phyloP scores from a whole-genome alignment of 2,329 filamentous ascomycete genomes.

The Zymoseptoria passerinii region DNA sequence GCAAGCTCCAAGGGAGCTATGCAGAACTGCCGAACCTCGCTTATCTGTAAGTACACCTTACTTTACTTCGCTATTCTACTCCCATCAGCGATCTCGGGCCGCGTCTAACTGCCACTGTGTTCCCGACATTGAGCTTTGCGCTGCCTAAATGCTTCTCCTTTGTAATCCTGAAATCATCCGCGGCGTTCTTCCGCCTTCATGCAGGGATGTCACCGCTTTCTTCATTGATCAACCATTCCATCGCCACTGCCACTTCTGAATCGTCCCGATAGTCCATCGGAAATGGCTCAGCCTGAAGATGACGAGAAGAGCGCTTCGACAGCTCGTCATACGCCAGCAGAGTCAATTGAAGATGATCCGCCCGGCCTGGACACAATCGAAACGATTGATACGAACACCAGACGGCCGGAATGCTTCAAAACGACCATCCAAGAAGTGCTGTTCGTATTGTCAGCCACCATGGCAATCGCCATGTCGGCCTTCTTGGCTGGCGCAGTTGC shows the following conservation, averaged over 20 bases:
- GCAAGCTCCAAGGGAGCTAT: neutral
- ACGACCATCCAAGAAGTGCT: slow-evolving; percentile 55
- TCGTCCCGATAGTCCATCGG: neutral
- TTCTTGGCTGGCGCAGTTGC: slow-evolving; percentile 53
- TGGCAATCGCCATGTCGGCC: slow-evolving; percentile 55
- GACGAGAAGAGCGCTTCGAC: slow-evolving; percentile 5
- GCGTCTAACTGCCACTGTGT: neutral
- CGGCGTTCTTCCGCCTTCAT: neutral
- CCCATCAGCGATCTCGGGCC: neutral
- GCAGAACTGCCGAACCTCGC: neutral
- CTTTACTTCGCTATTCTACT: neutral
- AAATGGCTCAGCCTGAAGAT: slow-evolving; percentile 2
- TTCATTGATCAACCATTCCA: neutral
- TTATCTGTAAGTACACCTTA: neutral
- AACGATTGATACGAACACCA: slow-evolving; percentile 16
- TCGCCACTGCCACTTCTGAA: neutral
- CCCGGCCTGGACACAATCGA: slow-evolving; percentile 9
- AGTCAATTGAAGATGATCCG: neutral
- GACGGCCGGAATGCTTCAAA: slow-evolving; percentile 52
- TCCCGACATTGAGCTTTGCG: neutral
- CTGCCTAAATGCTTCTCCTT: neutral
- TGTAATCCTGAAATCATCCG: neutral
- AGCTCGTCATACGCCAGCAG: neutral
- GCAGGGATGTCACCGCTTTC: neutral
- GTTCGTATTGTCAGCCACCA: slow-evolving; percentile 58